A percentile compares a stretch with the other conserved stretches of the same genome.
phyloP scores from a whole-genome alignment of 345 rosid genomes.

The Leavenworthia alabamica region DNA sequence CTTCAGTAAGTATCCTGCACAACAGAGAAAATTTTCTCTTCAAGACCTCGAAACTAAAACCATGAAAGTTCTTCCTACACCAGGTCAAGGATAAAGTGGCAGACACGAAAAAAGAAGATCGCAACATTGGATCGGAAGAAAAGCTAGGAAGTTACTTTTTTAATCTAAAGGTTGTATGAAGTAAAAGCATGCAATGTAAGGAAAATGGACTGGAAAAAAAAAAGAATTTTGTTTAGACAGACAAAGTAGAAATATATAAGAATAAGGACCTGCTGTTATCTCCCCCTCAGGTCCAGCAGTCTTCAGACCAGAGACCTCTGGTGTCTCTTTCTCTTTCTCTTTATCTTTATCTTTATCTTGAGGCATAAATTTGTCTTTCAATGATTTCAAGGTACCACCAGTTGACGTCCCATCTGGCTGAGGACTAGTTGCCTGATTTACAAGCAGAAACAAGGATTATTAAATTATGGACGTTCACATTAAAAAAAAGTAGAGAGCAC shows the following conservation, averaged over 20 bases:
- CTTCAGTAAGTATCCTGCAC: conserved; percentile 72
- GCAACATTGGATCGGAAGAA: neutral
- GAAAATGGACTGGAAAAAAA: neutral
- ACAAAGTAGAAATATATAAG: neutral
- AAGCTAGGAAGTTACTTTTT: neutral
- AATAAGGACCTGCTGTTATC: conserved; percentile 76
- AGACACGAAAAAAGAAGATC: neutral
- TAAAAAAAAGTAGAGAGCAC: neutral
- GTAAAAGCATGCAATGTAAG: neutral
- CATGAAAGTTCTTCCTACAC: neutral
- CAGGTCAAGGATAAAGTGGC: neutral
- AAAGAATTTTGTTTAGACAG: neutral
- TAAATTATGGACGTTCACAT: neutral
- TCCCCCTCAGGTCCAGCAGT: conserved; percentile 76
- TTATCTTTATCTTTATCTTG: conserved; percentile 66
- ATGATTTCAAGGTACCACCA: conserved; percentile 72
- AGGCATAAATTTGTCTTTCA: conserved; percentile 58
- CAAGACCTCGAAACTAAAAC: neutral
- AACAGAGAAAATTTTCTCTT: neutral
- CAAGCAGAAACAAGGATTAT: neutral
- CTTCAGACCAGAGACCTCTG: conserved; percentile 61
- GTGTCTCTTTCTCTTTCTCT: conserved; percentile 59
- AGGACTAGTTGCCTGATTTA: conserved; percentile 78
- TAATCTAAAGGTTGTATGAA: neutral
- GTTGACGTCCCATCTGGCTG: conserved; percentile 61